Evolutionary conservation across 1,284 basidiomycete species (phyloP).

Genomic region (Irpex sp.): DNA sequence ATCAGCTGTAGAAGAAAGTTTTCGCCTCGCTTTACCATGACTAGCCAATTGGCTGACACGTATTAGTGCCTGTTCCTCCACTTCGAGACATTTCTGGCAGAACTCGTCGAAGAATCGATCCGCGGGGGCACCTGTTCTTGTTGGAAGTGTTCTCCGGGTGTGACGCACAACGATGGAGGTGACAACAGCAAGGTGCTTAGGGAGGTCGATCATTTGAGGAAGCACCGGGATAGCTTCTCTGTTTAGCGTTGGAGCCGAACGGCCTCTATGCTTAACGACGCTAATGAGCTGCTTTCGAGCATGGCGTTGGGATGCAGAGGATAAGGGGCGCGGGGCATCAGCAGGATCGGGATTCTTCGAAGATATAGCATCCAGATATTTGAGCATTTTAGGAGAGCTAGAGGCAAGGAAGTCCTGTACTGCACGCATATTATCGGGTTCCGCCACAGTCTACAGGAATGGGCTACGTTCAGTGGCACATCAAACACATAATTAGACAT

Average conservation of each 20-base stretch:
- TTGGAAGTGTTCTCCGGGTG: constrained; percentile 21
- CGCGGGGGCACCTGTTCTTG: constrained; percentile 20
- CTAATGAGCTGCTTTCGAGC: constrained; percentile 48
- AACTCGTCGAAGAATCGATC: constrained; percentile 25
- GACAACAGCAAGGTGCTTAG: constrained; percentile 68
- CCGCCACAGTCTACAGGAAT: constrained; percentile 48
- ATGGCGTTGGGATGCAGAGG: constrained; percentile 24
- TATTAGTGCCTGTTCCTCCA: constrained; percentile 66
- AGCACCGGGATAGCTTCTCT: constrained; percentile 67
- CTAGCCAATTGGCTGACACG: constrained; percentile 56
- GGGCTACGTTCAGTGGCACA: neutral
- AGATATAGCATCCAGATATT: constrained; percentile 71
- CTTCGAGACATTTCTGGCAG: constrained; percentile 55
- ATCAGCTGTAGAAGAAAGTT: neutral
- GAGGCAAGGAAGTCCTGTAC: constrained; percentile 62
- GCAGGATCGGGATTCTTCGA: constrained; percentile 42
- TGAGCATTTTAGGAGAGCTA: constrained; percentile 63
- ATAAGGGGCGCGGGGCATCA: constrained; percentile 44
- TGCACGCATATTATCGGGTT: constrained; percentile 71
- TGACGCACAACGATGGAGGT: constrained; percentile 71
- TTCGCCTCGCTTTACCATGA: constrained; percentile 15
- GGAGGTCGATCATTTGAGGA: constrained; percentile 68
- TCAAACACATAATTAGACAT: neutral
- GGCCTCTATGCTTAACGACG: constrained; percentile 50
- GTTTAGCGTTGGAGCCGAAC: constrained; percentile 50